Base-by-base conservation (phyloP, 306 rosid species). In the Prinsepia uniflora region DNA sequence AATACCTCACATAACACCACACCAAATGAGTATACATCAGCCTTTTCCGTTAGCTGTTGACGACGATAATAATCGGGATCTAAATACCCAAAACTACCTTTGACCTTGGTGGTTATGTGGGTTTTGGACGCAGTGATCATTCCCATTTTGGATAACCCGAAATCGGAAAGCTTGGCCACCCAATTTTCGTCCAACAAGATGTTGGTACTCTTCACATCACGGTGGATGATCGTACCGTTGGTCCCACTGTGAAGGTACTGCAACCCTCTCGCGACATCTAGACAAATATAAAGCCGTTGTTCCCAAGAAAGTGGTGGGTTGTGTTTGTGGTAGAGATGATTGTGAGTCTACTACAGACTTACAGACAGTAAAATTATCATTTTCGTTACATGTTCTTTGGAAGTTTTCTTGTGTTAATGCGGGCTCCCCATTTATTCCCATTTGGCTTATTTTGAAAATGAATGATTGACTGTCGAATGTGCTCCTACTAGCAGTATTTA, bases 1-100 rank as follows among this genome's bases (percentile, higher is more conserved):
- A 86, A n/a, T n/a, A 79, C 76, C 24, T 85, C 90, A 20, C 72
- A 74, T 12, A 85, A 10, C 8, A 4, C 88, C 82, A 12, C 10
- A 1, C 88, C 85, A n/a, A 83, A 76, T 0, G 89, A 80, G 59
- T 84, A 87, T 14, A 84, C 87, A 45, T 86, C 84, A 0, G 87
- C 82, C 61, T 86, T 82, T 17, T 70, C 76, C 0, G 82, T 77
- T 3, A 87, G 72, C 2, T 10, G 72, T n/a, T 67, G 72, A 0
- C 57, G 74, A 1, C 62, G 30, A 22, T 66, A 81, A 54, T n/a
- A n/a, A n/a, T n/a, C n/a, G n/a, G n/a, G n/a, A n/a, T n/a, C n/a
- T n/a, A n/a, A n/a, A n/a, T n/a, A n/a, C n/a, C n/a, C n/a, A n/a
- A n/a, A n/a, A n/a, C n/a, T n/a, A n/a, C n/a, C n/a, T n/a, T n/a